A percentile compares a stretch with the other conserved stretches of the same genome.
phyloP scores from a whole-genome alignment of 192 early-diverging fungal species.

The Coemansia biformis region DNA sequence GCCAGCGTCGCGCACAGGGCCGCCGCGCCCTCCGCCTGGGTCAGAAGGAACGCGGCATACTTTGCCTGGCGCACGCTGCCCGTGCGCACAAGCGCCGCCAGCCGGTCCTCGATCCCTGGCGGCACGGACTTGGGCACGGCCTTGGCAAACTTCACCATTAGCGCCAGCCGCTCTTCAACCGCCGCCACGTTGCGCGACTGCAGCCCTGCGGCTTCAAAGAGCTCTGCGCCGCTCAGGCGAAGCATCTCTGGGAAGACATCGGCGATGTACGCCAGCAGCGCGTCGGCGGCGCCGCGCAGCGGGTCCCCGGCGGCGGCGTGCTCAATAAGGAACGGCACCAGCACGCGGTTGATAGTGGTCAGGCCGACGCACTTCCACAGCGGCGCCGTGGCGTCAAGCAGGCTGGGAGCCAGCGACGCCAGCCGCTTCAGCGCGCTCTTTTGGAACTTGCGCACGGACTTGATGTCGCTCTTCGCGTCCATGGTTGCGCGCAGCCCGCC shows the following conservation, averaged over 20 bases:
- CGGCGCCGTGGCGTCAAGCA: slow-evolving; percentile 66
- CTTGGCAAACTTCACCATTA: slow-evolving; percentile 70
- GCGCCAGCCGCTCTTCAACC: slow-evolving; percentile 27
- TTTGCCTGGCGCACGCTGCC: slow-evolving; percentile 65
- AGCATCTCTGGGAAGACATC: slow-evolving; percentile 44
- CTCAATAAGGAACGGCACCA: slow-evolving; percentile 54
- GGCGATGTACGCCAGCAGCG: slow-evolving; percentile 23
- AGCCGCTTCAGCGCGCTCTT: slow-evolving; percentile 65
- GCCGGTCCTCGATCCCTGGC: slow-evolving; percentile 30
- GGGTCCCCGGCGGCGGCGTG: slow-evolving; percentile 36
- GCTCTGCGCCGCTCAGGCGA: slow-evolving; percentile 21
- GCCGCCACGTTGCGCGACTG: slow-evolving; percentile 1
- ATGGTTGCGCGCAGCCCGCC: slow-evolving; percentile 65
- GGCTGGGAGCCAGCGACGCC: slow-evolving; percentile 54
- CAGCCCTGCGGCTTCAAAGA: slow-evolving; percentile 35
- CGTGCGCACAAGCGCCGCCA: slow-evolving; percentile 48
- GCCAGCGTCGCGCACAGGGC: slow-evolving; percentile 51
- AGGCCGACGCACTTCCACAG: slow-evolving; percentile 72
- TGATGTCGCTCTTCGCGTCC: slow-evolving; percentile 63
- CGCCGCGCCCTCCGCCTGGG: slow-evolving; percentile 53
- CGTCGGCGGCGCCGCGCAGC: slow-evolving; percentile 18
- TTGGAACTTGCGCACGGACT: slow-evolving; percentile 66
- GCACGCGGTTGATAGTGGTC: slow-evolving; percentile 65
- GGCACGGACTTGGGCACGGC: slow-evolving; percentile 54
- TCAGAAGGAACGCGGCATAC: slow-evolving; percentile 65